These are phyloP conservation scores for Umbelopsis sp. DNA, from an alignment of 371 early-diverging fungal species.

Conservation along the genomic window DNA sequence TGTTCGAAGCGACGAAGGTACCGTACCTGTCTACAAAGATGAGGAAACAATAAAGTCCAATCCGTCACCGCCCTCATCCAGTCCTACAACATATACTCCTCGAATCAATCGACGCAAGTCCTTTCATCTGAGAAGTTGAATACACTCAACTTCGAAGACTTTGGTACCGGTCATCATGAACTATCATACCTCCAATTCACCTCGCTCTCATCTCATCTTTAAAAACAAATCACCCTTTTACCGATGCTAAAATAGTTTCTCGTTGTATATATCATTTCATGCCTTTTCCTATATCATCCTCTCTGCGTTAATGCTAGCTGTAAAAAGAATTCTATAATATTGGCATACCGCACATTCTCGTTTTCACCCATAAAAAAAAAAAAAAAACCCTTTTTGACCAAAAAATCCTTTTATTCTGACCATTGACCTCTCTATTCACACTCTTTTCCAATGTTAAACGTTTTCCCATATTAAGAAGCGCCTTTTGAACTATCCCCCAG, in stretches of 20 bases:
- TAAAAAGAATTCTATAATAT: not conserved
- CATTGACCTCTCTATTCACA: not conserved
- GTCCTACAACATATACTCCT: not conserved
- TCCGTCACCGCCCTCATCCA: too few relatives aligned
- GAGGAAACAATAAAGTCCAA: too few relatives aligned
- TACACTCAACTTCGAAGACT: not conserved
- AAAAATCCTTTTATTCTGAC: not conserved
- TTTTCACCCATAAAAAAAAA: not conserved
- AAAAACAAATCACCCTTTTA: too few relatives aligned
- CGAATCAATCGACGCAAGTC: not conserved
- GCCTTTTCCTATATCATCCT: too few relatives aligned
- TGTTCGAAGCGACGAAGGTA: constrained; percentile 4
- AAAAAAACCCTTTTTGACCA: too few relatives aligned
- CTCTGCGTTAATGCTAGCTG: not conserved
- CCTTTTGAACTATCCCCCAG: too few relatives aligned
- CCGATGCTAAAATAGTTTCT: too few relatives aligned
- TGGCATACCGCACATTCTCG: not conserved
- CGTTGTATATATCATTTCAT: too few relatives aligned
- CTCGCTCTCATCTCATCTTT: not conserved
- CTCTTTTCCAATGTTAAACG: not conserved
- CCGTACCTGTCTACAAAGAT: not conserved
- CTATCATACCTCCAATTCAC: not conserved
- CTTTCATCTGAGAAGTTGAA: not conserved
- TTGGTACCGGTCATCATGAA: not conserved
- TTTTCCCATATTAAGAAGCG: too few relatives aligned